Percentiles rank a stretch among this genome's conserved stretches.
Conservation (phyloP, 1,284 basidiomycete genomes). For the Ustilago esculenta region DNA sequence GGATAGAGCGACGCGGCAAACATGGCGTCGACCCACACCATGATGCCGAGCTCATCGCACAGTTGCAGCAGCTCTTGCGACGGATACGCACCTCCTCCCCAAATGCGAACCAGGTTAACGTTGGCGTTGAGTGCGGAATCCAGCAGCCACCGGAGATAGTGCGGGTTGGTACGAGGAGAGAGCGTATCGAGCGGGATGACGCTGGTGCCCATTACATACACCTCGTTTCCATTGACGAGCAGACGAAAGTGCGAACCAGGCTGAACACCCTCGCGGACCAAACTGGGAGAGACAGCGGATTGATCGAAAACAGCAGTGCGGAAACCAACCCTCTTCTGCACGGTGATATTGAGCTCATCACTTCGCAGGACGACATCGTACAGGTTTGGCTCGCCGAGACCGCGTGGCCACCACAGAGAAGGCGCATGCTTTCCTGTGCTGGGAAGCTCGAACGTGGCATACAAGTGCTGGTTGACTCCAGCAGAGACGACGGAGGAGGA, state of each 20-base stretch:
- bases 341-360: conserved; percentile 14
- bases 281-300: conserved; percentile 19
- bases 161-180: conserved; percentile 21
- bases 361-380: conserved; percentile 38
- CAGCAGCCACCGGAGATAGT: conserved; percentile 43
- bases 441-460: conserved; percentile 34
- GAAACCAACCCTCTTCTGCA: conserved; percentile 44
- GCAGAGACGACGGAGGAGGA: conserved; percentile 6
- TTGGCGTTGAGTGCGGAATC: conserved; percentile 30
- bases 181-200: conserved; percentile 46
- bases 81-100: conserved; percentile 59
- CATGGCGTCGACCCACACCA: conserved; percentile 76
- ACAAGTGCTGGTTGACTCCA: conserved; percentile 25
- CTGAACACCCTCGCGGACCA: conserved; percentile 23
- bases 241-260: conserved; percentile 51
- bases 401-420: conserved; percentile 55
- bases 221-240: conserved; percentile 41
- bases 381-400: conserved; percentile 38
- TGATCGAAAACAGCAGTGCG: conserved; percentile 54
- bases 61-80: conserved; percentile 71
- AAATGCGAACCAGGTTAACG: conserved; percentile 54
- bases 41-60: conserved; percentile 75
- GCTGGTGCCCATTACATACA: conserved; percentile 54
- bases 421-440: conserved; percentile 26
- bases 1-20: conserved; percentile 71